Evolutionary conservation across 169 alveolate genomes (phyloP).

Genomic region (Theileria orientalis): DNA sequence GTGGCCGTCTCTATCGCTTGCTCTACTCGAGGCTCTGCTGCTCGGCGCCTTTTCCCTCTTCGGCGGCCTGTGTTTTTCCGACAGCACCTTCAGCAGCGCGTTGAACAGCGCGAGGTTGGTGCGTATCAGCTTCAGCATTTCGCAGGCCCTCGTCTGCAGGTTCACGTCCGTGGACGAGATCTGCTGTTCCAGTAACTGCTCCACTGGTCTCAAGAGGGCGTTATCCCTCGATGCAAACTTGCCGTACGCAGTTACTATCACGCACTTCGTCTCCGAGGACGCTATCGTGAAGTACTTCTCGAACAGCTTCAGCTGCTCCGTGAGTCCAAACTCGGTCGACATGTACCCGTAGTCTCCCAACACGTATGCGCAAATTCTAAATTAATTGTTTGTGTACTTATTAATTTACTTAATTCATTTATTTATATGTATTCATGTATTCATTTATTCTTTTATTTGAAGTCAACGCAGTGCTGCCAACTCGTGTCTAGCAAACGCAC

Average conservation of each 20-base stretch:
- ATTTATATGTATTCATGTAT: slow-evolving; percentile 39
- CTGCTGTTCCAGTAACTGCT: slow-evolving; percentile 51
- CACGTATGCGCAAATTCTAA: slow-evolving; percentile 65
- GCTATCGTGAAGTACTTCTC: slow-evolving; percentile 57
- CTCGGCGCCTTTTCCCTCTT: slow-evolving; percentile 1
- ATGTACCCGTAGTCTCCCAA: slow-evolving; percentile 71
- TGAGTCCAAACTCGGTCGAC: slow-evolving; percentile 17
- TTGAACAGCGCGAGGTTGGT: slow-evolving; percentile 31
- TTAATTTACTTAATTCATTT: slow-evolving; percentile 9
- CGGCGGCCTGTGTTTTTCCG: not conserved
- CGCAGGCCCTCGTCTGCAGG: slow-evolving; percentile 72
- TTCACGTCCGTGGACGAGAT: slow-evolving; percentile 49
- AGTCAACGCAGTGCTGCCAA: slow-evolving; percentile 34
- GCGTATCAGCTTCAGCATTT: slow-evolving; percentile 54
- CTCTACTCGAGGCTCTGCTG: not conserved
- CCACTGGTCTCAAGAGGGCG: slow-evolving; percentile 33
- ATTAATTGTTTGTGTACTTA: slow-evolving; percentile 1
- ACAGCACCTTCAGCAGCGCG: slow-evolving; percentile 6
- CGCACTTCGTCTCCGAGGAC: slow-evolving; percentile 45
- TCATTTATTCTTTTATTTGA: too few relatives aligned
- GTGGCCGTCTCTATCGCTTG: not conserved
- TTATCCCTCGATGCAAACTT: slow-evolving; percentile 63
- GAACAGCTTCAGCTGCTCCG: slow-evolving; percentile 46
- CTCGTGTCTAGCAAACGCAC: slow-evolving; percentile 24
- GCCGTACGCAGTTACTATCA: slow-evolving; percentile 64